Conservation (phyloP, 2,329 filamentous ascomycete genomes). For the Xylariaceae sp. region DNA sequence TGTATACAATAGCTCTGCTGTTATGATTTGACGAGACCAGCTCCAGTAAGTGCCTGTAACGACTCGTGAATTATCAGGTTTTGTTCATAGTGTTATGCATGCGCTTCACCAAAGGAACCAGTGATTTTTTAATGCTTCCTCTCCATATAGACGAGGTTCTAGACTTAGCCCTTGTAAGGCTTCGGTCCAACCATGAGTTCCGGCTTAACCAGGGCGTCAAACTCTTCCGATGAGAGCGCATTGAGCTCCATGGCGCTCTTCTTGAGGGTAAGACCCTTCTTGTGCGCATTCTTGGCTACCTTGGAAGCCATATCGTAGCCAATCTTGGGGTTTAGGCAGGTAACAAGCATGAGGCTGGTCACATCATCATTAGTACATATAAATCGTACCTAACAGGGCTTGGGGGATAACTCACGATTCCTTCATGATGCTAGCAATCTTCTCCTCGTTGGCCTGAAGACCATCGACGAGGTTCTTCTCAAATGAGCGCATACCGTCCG, state of each 20-base stretch:
- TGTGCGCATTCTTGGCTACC: slow-evolving; percentile 98
- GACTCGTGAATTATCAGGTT: too few species aligned
- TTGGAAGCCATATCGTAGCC: slow-evolving; percentile 97
- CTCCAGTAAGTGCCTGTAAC: too few species aligned
- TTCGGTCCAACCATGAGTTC: slow-evolving; percentile 94
- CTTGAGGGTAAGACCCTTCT: slow-evolving; percentile 95
- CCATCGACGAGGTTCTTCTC: slow-evolving; percentile 91
- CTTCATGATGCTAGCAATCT: slow-evolving; percentile 88
- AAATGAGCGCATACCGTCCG: slow-evolving; percentile 93
- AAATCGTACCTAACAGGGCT: neutral
- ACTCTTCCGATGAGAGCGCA: slow-evolving; percentile 85
- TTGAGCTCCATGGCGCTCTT: slow-evolving; percentile 92
- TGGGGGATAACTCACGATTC: slow-evolving; percentile 73
- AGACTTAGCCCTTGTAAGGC: slow-evolving; percentile 57
- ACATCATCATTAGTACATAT: slow-evolving; percentile 4
- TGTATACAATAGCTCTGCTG: too few species aligned
- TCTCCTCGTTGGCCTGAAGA: slow-evolving; percentile 90
- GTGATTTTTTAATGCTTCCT: too few species aligned
- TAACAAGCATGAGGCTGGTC: slow-evolving; percentile 90
- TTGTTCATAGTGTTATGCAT: too few species aligned
- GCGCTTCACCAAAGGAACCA: too few species aligned
- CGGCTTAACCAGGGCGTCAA: slow-evolving; percentile 86
- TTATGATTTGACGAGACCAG: too few species aligned
- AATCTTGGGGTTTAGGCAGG: slow-evolving; percentile 96
- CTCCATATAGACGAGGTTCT: too few species aligned